Percentiles rank a stretch among this genome's conserved stretches.
Evolutionary conservation across 169 alveolate species (phyloP).

Genomic region (Babesia bovis): DNA sequence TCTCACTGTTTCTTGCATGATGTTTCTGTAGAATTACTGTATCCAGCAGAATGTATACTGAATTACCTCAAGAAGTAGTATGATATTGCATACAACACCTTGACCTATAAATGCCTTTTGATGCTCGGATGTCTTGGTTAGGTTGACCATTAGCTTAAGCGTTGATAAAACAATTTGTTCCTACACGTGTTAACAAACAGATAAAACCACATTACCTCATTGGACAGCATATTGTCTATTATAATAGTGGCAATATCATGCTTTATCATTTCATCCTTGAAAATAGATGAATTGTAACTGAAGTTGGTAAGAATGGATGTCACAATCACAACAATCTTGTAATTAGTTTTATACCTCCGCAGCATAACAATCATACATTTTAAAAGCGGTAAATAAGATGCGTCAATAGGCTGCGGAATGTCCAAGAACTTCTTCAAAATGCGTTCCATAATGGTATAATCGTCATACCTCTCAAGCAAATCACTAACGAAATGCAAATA

Average conservation of each 20-base stretch:
- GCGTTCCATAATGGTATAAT: slow-evolving; percentile 31
- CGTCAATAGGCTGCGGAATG: slow-evolving; percentile 37
- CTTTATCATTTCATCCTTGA: slow-evolving; percentile 46
- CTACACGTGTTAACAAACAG: neutral
- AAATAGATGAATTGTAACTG: slow-evolving; percentile 32
- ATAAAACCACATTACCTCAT: neutral
- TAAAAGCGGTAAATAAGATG: slow-evolving; percentile 37
- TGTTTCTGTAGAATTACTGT: slow-evolving; percentile 1
- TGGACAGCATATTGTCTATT: slow-evolving; percentile 22
- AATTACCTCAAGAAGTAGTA: slow-evolving; percentile 24
- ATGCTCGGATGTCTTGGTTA: slow-evolving; percentile 50
- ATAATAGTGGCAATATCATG: slow-evolving; percentile 18
- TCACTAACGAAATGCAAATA: slow-evolving; percentile 28
- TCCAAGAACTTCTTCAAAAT: slow-evolving; percentile 44
- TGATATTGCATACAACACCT: slow-evolving; percentile 41
- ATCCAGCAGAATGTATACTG: neutral
- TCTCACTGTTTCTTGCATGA: slow-evolving; percentile 11
- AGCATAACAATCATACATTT: slow-evolving; percentile 25
- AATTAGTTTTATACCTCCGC: slow-evolving; percentile 13
- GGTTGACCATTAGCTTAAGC: slow-evolving; percentile 58
- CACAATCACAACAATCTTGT: slow-evolving; percentile 26
- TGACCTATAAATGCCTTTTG: slow-evolving; percentile 33
- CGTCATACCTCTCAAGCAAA: slow-evolving; percentile 36
- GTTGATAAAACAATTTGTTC: slow-evolving; percentile 34
- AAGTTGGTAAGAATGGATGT: slow-evolving; percentile 51